Evolutionary conservation across 768 basidiomycete species (phyloP).

Genomic region (Mycena sanguinolenta): DNA sequence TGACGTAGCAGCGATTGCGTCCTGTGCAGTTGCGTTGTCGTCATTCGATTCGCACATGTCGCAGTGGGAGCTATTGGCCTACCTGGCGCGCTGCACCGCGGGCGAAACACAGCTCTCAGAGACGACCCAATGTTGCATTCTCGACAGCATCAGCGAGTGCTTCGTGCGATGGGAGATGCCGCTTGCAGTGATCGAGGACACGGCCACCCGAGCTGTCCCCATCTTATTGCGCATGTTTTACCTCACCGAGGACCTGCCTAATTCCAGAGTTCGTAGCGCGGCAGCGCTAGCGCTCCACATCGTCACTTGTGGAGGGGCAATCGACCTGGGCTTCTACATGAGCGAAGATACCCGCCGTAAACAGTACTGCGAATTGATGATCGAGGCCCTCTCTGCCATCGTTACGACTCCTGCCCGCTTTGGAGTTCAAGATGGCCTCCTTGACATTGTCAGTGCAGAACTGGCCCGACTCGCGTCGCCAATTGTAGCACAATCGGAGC

Average conservation of each 20-base stretch:
- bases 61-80: conserved; percentile 52
- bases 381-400: conserved; percentile 51
- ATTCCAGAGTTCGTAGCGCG: conserved; percentile 46
- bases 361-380: conserved; percentile 48
- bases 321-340: conserved; percentile 43
- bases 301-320: conserved; percentile 43
- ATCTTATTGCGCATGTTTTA: conserved; percentile 51
- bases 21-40: conserved; percentile 52
- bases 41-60: conserved; percentile 50
- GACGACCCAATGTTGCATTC: conserved; percentile 51
- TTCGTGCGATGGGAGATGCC: conserved; percentile 55
- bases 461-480: conserved; percentile 50
- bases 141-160: conserved; percentile 56
- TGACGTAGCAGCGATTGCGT: conserved; percentile 51
- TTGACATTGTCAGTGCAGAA: conserved; percentile 49
- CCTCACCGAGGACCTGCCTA: conserved; percentile 44
- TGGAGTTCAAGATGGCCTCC: conserved; percentile 46
- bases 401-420: conserved; percentile 48
- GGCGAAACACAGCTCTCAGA: conserved; percentile 48
- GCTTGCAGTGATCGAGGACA: conserved; percentile 50
- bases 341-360: conserved; percentile 46
- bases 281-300: conserved; percentile 49
- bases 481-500: conserved; percentile 44
- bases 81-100: conserved; percentile 48
- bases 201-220: conserved; percentile 50